These are phyloP conservation scores for Begonia peltatifolia DNA, from an alignment of 306 rosid species.

Conservation along the genomic window DNA sequence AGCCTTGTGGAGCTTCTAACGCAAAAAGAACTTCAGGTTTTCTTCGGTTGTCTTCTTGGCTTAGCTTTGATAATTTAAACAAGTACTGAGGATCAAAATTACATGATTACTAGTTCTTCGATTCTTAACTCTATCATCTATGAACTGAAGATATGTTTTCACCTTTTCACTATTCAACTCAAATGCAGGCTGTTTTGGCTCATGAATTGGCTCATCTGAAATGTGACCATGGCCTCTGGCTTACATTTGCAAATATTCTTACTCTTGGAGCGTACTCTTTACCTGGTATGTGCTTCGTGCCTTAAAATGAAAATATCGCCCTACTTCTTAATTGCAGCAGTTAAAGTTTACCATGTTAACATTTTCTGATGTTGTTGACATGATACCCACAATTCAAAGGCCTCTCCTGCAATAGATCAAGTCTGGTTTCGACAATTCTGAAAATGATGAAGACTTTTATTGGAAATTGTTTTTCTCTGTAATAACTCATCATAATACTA, in stretches of 20 bases:
- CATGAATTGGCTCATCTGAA: conserved; percentile 96
- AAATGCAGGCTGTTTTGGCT: conserved; percentile 84
- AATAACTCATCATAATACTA: no score
- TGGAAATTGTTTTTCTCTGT: no score
- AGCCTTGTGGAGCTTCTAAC: conserved; percentile 97
- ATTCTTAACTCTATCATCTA: conserved; percentile 3
- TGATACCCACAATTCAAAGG: no score
- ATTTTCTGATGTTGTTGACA: no score
- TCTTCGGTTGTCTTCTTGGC: conserved; percentile 7
- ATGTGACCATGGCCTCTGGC: conserved; percentile 98
- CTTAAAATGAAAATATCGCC: not conserved
- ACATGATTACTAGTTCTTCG: not conserved
- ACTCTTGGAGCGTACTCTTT: conserved; percentile 80
- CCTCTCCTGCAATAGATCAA: no score
- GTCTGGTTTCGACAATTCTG: no score
- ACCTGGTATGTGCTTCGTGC: conserved; percentile 52
- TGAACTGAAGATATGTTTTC: conserved; percentile 7
- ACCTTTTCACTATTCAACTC: conserved; percentile 17
- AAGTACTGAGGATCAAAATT: no score
- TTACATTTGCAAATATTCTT: conserved; percentile 88
- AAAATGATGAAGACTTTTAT: no score
- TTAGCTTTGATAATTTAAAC: conserved; percentile 2
- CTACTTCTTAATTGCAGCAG: no score
- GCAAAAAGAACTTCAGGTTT: conserved; percentile 73
- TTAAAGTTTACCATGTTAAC: no score